phyloP scores from a whole-genome alignment of 176 grass and related monocot genomes.

The Bonia amplexicaulis region DNA sequence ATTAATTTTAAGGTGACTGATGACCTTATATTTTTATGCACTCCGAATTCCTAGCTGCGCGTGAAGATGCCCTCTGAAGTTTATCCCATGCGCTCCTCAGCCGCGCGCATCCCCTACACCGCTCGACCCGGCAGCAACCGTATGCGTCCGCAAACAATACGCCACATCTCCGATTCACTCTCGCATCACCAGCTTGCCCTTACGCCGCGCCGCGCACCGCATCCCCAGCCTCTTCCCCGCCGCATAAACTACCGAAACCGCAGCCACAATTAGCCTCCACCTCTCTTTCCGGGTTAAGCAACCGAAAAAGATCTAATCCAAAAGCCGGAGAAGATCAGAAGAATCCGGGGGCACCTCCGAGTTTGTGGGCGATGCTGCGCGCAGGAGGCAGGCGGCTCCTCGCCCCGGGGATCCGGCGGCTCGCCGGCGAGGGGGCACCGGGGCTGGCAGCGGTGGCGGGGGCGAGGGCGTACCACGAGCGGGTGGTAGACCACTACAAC shows the following conservation, averaged over 20 bases:
- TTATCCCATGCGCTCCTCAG: not conserved
- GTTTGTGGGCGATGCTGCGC: constrained; percentile 50
- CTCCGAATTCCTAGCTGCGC: too few relatives aligned
- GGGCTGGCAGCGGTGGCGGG: constrained; percentile 1
- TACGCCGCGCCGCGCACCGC: not conserved
- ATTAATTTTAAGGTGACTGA: too few relatives aligned
- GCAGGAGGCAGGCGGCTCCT: constrained; percentile 40
- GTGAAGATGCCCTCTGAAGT: too few relatives aligned
- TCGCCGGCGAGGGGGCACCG: constrained; percentile 2
- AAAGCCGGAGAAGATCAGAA: not conserved
- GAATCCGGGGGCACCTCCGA: constrained; percentile 28
- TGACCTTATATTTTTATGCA: too few relatives aligned
- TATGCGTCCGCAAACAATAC: not conserved
- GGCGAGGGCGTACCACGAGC: constrained; percentile 80
- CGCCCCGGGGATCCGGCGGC: constrained; percentile 31
- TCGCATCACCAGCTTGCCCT: not conserved
- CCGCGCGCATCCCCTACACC: not conserved
- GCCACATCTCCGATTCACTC: not conserved
- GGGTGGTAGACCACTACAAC: constrained; percentile 98
- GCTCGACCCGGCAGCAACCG: not conserved
- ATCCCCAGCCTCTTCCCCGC: constrained; percentile 15
- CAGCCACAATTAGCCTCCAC: constrained; percentile 9
- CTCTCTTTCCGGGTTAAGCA: not conserved
- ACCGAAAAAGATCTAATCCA: not conserved
- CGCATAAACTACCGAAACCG: constrained; percentile 24